A percentile compares a stretch with the other conserved stretches of the same genome.
Conservation (phyloP, 345 rosid species). For the Raphanus sativus region DNA sequence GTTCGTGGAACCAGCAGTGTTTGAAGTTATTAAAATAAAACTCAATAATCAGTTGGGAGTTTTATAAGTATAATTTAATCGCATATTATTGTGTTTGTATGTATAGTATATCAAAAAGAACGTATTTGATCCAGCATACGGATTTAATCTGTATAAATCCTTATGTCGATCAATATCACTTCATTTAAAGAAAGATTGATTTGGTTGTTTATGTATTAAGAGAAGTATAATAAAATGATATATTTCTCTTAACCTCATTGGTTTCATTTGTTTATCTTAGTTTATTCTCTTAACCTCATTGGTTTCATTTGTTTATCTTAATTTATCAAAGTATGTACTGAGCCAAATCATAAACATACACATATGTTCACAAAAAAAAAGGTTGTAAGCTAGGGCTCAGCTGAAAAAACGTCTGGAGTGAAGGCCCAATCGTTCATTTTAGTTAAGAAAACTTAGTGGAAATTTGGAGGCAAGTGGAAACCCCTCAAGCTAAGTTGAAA, state of each 20-base stretch:
- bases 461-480: neutral
- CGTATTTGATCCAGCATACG: slow-evolving; percentile 19
- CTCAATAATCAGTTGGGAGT: slow-evolving; percentile 10
- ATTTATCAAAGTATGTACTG: neutral
- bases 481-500: neutral
- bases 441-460: neutral
- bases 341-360: neutral
- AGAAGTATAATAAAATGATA: slow-evolving; percentile 25
- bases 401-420: too few relatives aligned
- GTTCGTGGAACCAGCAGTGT: slow-evolving; percentile 46
- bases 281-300: too few relatives aligned
- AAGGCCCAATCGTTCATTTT: neutral
- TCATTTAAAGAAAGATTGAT: slow-evolving; percentile 8
- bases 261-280: neutral
- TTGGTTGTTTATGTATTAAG: slow-evolving; percentile 18
- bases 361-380: too few relatives aligned
- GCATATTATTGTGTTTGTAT: slow-evolving; percentile 27
- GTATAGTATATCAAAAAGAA: slow-evolving; percentile 23
- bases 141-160: slow-evolving; percentile 21
- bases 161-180: slow-evolving; percentile 27
- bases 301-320: too few relatives aligned
- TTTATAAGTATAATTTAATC: slow-evolving; percentile 7
- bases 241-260: slow-evolving; percentile 17
- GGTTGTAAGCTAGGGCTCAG: too few relatives aligned
- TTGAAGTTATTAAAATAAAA: slow-evolving; percentile 29